Evolutionary conservation across 2,329 filamentous ascomycete species (phyloP), one percentile per base, ranked within the genome.

Genomic region (Ramularia endophylla): DNA sequence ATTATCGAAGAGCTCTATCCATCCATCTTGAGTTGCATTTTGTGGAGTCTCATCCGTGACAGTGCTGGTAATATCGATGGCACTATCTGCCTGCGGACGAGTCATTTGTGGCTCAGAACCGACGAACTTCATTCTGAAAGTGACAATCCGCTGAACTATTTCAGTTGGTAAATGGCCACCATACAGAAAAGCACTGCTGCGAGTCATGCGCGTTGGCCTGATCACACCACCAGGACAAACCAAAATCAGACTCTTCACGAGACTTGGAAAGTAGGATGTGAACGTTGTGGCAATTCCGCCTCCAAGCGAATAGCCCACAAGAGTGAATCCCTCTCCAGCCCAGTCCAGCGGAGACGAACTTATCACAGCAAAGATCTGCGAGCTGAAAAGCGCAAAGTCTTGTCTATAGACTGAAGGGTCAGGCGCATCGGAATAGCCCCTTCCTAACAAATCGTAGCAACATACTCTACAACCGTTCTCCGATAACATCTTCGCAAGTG

Each of bases 191-290:
- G 73, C 74, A 54, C 75, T 80, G 47, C 71, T 70, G 62, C 74
- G 74, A 43, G 74, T 73, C 42, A 87, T 72, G 54, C 83, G 78
- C 11, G 68, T 66, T 4, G 67, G 63, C n/a, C 83, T 74, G 36
- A 95, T 77, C 32, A 95, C 70, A 0, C 89, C 89, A 0, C 81
- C 74, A 0, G 89, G 87, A 0, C 87, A 87, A 30, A 95, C 74
- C 5, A 95, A 74, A 8, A 92, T 71, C 16, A 95, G 70, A 8
- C 74, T 77, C 9, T 74, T 72, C 11, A 95, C 72, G 41, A 90
- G 68, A 35, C 76, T 64, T 0, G 84, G 78, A 55, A 87, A 85
- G 57, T 78, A 78, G 1, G 75, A 73, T 1, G 84, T 75, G 57
- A 92, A 90, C 15, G 79, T 72, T 8, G 78, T 80, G 1, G 77